A percentile compares a stretch with the other conserved stretches of the same genome.
phyloP scores from a whole-genome alignment of 2,329 filamentous ascomycete genomes.

The Talaromyces sp. region DNA sequence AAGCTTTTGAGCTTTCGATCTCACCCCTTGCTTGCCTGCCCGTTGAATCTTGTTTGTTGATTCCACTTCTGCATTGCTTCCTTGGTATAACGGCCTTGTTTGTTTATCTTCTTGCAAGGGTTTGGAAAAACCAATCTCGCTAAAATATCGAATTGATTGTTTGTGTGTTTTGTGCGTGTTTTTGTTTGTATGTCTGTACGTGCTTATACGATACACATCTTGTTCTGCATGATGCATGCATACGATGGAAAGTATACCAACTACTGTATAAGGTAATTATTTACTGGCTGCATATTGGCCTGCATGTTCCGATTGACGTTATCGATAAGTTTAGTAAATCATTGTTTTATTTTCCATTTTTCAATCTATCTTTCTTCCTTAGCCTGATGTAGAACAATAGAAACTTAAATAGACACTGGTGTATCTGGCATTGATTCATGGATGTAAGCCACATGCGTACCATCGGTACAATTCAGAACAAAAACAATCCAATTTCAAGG shows the following conservation, averaged over 20 bases:
- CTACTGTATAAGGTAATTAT: background rate
- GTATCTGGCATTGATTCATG: background rate
- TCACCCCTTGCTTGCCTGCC: background rate
- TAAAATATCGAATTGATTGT: background rate
- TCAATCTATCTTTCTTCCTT: background rate
- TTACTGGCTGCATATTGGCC: background rate
- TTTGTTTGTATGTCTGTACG: background rate
- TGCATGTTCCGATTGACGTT: slow-evolving; percentile 1
- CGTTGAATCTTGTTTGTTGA: background rate
- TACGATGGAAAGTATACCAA: background rate
- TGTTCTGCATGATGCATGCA: slow-evolving; percentile 2
- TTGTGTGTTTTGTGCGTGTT: background rate
- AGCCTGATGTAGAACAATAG: background rate
- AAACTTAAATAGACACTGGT: background rate
- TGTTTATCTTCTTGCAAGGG: background rate
- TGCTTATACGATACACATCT: background rate
- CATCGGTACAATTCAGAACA: background rate
- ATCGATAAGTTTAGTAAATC: background rate
- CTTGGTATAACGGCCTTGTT: background rate
- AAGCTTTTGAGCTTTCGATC: background rate
- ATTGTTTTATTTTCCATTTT: background rate
- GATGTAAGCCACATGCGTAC: background rate
- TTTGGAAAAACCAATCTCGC: background rate
- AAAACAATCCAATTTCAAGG: background rate
- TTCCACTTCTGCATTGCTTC: background rate